Evolutionary conservation across 192 early-diverging fungal genomes (phyloP), one percentile per base, ranked within the genome.

Genomic region (Backusella circina): DNA sequence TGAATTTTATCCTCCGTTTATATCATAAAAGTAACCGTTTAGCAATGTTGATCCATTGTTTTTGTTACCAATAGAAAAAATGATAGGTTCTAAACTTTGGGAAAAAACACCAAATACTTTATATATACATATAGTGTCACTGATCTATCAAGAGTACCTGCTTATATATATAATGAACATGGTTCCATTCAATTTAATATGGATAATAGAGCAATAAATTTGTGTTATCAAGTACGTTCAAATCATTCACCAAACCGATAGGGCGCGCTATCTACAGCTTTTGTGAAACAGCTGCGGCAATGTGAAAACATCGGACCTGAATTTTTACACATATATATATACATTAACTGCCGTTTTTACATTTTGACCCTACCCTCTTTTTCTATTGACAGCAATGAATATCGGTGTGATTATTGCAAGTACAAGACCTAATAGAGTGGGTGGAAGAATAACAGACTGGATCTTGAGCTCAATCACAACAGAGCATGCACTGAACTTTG

Each of bases 361-460:
- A 10, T 61, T 61, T 61, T 23, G n/a, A 10, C 21, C n/a, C n/a
- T 28, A 57, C 10, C 18, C 26, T 51, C 2, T 28, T 26, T 26
- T 12, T 61, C 26, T 12, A 12, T 13, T 15, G 39, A n/a, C 16
- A 12, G 13, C 5, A 28, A 68, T 23, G 33, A 35, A 68, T 12
- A 68, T 68, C 38, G 67, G 67, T 37, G 67, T 68, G n/a, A 68
- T 68, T 36, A 23, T 68, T 36, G 67, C 35, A 38, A 68, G 67
- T 26, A 35, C 32, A 23, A 7, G 67, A 23, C 32, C 67, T 3
- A 21, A 3, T 3, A 68, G 35, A 38, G n/a, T 68, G 0, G 67
- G 67, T 4, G n/a, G 13, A 21, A 35, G 32, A 13, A 68, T 68
- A 36, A 68, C 67, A 37, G n/a, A 35, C 10, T 68, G 67, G 67